Conservation (phyloP, 1,139 yeast genomes). For the Protomyces gravidus region DNA sequence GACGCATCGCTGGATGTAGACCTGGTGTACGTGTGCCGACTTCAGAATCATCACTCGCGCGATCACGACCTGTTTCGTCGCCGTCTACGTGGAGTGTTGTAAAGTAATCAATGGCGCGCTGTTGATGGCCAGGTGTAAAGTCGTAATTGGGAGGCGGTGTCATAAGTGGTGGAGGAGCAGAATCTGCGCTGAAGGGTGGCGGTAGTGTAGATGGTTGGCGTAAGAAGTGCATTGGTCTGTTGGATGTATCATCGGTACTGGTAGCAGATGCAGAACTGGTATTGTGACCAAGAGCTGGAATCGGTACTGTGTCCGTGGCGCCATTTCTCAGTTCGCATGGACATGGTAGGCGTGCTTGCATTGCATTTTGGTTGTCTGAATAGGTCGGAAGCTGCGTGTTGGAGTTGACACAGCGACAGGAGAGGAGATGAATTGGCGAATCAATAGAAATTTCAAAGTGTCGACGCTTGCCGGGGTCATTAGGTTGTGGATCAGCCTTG, state of each 20-base stretch:
- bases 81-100: constrained; percentile 17
- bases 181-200: constrained; percentile 46
- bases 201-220: constrained; percentile 48
- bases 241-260: constrained; percentile 29
- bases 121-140: constrained; percentile 28
- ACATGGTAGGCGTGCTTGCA: constrained; percentile 36
- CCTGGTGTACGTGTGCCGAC: constrained; percentile 28
- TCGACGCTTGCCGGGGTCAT: constrained; percentile 56
- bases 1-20: constrained; percentile 21
- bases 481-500: constrained; percentile 47
- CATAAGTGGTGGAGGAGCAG: constrained; percentile 42
- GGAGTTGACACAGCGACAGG: constrained; percentile 44
- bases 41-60: constrained; percentile 24
- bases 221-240: constrained; percentile 44
- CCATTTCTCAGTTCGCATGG: constrained; percentile 32
- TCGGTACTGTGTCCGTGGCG: constrained; percentile 7
- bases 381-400: constrained; percentile 45
- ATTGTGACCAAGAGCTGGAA: not conserved
- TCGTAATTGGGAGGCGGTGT: constrained; percentile 37
- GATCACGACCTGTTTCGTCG: constrained; percentile 7
- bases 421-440: constrained; percentile 76
- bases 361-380: constrained; percentile 32
- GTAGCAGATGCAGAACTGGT: not conserved
- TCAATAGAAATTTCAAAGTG: constrained; percentile 91
- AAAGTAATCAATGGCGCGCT: constrained; percentile 17